Conservation (phyloP, 2,329 filamentous ascomycete species). For the Venturia carpophila region DNA sequence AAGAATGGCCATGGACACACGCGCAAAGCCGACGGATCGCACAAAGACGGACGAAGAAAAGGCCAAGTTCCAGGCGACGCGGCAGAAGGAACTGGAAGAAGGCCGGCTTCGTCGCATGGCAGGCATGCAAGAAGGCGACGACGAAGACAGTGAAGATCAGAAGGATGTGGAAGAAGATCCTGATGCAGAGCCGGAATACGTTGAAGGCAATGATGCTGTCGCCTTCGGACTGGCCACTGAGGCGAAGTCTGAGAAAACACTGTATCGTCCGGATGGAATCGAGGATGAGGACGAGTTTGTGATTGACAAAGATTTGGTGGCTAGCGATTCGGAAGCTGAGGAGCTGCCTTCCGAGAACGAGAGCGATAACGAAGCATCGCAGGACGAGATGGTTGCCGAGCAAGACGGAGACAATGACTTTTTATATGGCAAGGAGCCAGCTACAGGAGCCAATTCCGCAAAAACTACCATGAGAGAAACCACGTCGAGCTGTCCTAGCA, state of each 20-base stretch:
- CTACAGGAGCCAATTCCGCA: conserved; percentile 36
- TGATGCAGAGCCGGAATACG: conserved; percentile 25
- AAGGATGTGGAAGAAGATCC: conserved; percentile 29
- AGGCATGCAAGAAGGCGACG: conserved; percentile 67
- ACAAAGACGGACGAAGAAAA: conserved; percentile 89
- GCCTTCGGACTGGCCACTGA: conserved; percentile 56
- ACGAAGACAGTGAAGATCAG: conserved; percentile 39
- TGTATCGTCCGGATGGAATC: conserved; percentile 37
- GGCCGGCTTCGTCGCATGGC: conserved; percentile 79
- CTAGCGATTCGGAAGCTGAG: conserved; percentile 58
- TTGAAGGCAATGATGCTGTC: conserved; percentile 48
- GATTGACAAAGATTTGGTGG: conserved; percentile 81
- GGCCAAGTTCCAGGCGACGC: conserved; percentile 65
- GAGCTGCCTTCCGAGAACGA: conserved; percentile 48
- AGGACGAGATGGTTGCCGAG: conserved; percentile 34
- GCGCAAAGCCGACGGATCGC: conserved; percentile 75
- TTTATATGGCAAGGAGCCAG: conserved; percentile 24
- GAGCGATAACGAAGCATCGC: conserved; percentile 47
- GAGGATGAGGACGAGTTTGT: conserved; percentile 94
- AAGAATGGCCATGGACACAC: conserved; percentile 74
- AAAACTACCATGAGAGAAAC: conserved; percentile 70
- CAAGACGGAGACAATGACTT: conserved; percentile 10
- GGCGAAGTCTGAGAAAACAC: conserved; percentile 50
- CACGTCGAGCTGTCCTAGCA: conserved; percentile 59
- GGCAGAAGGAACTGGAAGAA: conserved; percentile 72